Percentiles rank a stretch among this genome's conserved stretches.
phyloP scores from a whole-genome alignment of 2,329 filamentous ascomycete species.

The Aspergillus tanneri region DNA sequence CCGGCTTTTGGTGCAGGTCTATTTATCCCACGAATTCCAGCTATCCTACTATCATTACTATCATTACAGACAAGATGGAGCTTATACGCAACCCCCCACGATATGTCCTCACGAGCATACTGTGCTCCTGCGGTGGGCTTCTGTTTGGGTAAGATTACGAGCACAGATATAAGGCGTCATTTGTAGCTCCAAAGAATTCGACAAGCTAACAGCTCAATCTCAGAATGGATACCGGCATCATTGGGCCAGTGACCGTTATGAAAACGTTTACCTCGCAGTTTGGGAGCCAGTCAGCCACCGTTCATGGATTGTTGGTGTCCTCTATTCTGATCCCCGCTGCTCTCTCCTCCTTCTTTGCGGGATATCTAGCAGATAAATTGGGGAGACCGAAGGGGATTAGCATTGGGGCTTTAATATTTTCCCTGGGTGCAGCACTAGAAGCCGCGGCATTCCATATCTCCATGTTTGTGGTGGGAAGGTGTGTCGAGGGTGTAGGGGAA shows the following conservation, averaged over 20 bases:
- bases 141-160: slow-evolving; percentile 21
- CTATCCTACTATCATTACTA: not conserved
- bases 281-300: slow-evolving; percentile 51
- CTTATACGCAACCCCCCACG: slow-evolving; percentile 13
- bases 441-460: slow-evolving; percentile 48
- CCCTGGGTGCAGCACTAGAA: slow-evolving; percentile 55
- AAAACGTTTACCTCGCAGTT: slow-evolving; percentile 51
- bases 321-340: slow-evolving; percentile 59
- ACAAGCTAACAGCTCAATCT: too few relatives aligned
- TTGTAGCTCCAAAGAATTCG: too few relatives aligned
- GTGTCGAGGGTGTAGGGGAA: slow-evolving; percentile 59
- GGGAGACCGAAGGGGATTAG: slow-evolving; percentile 53
- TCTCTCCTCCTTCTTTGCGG: slow-evolving; percentile 58
- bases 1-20: too few relatives aligned
- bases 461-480: slow-evolving; percentile 57
- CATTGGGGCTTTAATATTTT: slow-evolving; percentile 55
- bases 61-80: not conserved
- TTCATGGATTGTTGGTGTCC: slow-evolving; percentile 61
- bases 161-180: too few relatives aligned
- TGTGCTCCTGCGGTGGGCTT: slow-evolving; percentile 22
- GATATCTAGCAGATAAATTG: slow-evolving; percentile 53
- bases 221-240: slow-evolving; percentile 53
- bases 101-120: slow-evolving; percentile 20
- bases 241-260: slow-evolving; percentile 63
- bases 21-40: not conserved